phyloP scores from a whole-genome alignment of 2,329 filamentous ascomycete species.

The Coniochaeta hoffmannii region DNA sequence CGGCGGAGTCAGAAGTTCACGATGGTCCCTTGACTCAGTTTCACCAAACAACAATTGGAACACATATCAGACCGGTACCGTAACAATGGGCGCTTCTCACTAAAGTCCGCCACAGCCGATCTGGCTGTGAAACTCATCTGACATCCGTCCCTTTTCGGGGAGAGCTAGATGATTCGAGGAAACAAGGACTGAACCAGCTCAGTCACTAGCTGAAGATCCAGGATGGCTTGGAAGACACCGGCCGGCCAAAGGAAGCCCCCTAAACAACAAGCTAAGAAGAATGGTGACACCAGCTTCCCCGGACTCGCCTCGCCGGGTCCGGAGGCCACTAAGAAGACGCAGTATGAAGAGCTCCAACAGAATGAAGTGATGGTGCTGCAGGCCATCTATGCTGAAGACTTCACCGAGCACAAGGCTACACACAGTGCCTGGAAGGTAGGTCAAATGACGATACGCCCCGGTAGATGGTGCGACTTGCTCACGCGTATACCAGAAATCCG shows the following conservation, averaged over 20 bases:
- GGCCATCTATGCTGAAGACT: conserved; percentile 88
- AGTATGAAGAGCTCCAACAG: conserved; percentile 79
- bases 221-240: conserved; percentile 46
- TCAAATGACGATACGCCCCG: background rate
- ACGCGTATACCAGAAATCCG: conserved; percentile 49
- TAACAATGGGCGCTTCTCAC: conserved; percentile 37
- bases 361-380: conserved; percentile 81
- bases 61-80: background rate
- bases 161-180: background rate
- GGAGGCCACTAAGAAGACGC: conserved; percentile 36
- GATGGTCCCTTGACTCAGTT: background rate
- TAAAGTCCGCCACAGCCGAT: conserved; percentile 41
- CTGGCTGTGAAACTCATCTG: conserved; percentile 40
- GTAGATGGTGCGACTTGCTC: conserved; percentile 2
- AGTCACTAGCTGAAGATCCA: conserved; percentile 15
- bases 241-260: conserved; percentile 40
- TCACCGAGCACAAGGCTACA: conserved; percentile 62
- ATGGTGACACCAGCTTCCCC: conserved; percentile 40
- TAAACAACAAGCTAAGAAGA: conserved; percentile 28
- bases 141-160: conserved; percentile 7
- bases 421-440: conserved; percentile 79
- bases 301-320: conserved; percentile 38
- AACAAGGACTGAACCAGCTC: background rate
- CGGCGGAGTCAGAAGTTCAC: background rate
- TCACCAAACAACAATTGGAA: background rate